Conservation (phyloP, 345 rosid species). For the Microthlaspi erraticum region DNA sequence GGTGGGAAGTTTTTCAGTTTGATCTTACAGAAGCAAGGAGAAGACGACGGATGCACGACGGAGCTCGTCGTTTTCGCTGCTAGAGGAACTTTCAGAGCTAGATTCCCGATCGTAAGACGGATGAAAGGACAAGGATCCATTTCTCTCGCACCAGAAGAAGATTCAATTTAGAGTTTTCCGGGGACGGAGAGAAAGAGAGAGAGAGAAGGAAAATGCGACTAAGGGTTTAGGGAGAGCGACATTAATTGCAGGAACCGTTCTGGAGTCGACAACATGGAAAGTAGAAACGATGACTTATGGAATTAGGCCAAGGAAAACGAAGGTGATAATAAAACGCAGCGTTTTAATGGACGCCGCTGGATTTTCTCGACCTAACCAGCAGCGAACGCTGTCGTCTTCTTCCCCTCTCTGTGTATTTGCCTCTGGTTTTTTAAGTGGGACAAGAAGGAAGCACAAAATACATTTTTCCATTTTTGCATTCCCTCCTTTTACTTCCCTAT, state of each 20-base stretch:
- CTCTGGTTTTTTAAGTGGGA: conserved; percentile 37
- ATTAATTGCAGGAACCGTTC: conserved; percentile 32
- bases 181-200: background rate
- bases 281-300: conserved; percentile 9
- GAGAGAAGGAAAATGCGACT: background rate
- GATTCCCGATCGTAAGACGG: conserved; percentile 70
- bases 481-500: conserved; percentile 24
- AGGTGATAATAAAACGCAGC: conserved; percentile 34
- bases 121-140: conserved; percentile 98
- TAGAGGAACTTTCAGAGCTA: conserved; percentile 73
- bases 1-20: conserved; percentile 67
- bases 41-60: conserved; percentile 76
- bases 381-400: conserved; percentile 35
- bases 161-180: conserved; percentile 11
- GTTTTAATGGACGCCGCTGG: conserved; percentile 39
- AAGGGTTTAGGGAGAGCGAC: conserved; percentile 32
- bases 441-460: conserved; percentile 15
- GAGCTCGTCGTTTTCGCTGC: conserved; percentile 73
- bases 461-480: conserved; percentile 35
- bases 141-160: background rate
- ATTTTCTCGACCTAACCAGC: conserved; percentile 24
- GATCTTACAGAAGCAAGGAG: conserved; percentile 85
- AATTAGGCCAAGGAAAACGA: conserved; percentile 17
- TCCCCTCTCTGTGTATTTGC: background rate
- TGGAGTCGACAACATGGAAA: conserved; percentile 8